Base-by-base conservation (phyloP, 495 filamentous ascomycete genomes). In the Annulohypoxylon bovei region DNA sequence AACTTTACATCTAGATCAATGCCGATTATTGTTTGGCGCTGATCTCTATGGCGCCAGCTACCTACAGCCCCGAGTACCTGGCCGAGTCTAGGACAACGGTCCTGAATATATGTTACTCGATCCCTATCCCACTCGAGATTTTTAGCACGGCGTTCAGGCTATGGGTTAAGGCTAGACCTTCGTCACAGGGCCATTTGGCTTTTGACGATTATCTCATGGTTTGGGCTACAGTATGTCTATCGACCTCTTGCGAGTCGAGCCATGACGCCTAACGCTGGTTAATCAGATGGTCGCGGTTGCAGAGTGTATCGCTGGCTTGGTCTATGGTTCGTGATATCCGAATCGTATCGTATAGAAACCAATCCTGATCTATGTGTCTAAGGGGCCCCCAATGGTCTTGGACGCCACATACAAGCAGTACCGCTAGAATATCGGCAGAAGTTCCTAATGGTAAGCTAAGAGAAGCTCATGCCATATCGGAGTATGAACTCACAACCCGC, bases 121-220 rank as follows among this genome's bases (percentile, higher is more conserved):
- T 76, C 4, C 74, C 74, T 1, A 76, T 76, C 25, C 70, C 71
- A 0, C 71, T 76, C 28, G 74, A 76, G 65, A 57, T 73, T 22
- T 14, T 71, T 18, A 76, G 71, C 52, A 76, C 74, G 1, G 55
- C 39, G 3, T 71, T 67, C 11, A 62, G 74, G 30, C 33, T 74
- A 55, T 70, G 61, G 67, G 67, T 68, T 20, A 74, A 74, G 25
- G 61, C 71, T 22, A 55, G 60, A 37, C 53, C 60, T 3, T 52
- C 64, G 20, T 56, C 67, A 14, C 57, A 68, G 27, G 63, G 65
- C 37, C 61, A 58, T 12, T 28, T 71, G n/a, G 71, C 67, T 9
- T 73, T 68, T 55, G 74, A 74, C 39, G 74, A 76, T 28, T 76
- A 76, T 40, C 62, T 76, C 9, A 74, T 76, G 22, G 53, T 76